Percentiles rank a stretch among this genome's conserved stretches.
phyloP scores from a whole-genome alignment of 345 rosid genomes.

The Arabidopsis arenosa region DNA sequence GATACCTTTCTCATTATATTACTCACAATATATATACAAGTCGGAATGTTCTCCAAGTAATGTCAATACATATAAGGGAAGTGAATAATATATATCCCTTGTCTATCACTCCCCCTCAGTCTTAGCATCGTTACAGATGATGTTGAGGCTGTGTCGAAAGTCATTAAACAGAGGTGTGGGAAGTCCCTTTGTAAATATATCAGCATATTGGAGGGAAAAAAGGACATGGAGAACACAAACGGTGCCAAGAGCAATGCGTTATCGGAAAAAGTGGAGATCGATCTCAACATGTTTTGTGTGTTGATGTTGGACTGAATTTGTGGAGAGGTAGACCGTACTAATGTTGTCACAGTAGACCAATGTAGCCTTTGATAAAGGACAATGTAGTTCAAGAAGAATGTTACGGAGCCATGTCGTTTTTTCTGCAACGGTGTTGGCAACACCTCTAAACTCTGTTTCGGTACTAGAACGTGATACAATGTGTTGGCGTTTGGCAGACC shows the following conservation, averaged over 20 bases:
- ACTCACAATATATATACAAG: no score
- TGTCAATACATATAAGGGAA: no score
- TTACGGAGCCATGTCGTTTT: not conserved
- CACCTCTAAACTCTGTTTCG: not conserved
- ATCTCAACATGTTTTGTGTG: not conserved
- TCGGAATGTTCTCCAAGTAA: no score
- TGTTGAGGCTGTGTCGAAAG: not conserved
- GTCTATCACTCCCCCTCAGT: no score
- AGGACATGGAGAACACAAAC: not conserved
- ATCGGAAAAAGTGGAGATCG: not conserved
- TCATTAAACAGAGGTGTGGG: not conserved
- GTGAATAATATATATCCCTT: no score
- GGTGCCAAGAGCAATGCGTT: not conserved
- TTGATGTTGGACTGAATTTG: not conserved
- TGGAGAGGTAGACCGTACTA: not conserved
- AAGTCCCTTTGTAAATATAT: not conserved
- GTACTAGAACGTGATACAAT: not conserved
- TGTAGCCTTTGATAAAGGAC: not conserved
- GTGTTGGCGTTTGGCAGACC: not conserved
- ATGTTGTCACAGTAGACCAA: not conserved
- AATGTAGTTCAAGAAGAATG: not conserved
- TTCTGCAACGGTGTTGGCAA: not conserved
- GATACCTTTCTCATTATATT: no score
- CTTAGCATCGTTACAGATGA: no score
- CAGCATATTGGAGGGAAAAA: not conserved